Conservation (phyloP, 164 flowering plant genomes). For the Piper betle region DNA sequence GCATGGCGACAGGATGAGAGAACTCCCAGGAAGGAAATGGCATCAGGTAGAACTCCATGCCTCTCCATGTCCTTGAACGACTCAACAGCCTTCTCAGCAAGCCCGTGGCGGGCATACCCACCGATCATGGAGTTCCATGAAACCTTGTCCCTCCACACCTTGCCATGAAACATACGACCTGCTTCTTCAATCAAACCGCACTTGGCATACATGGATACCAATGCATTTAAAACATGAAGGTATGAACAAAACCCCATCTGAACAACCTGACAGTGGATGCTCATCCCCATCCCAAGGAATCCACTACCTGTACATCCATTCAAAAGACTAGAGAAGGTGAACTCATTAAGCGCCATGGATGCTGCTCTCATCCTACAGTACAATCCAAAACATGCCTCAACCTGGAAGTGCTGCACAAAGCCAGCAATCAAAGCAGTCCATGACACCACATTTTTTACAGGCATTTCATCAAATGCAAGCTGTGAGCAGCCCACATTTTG, state of each 20-base stretch:
- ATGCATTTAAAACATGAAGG: conserved; percentile 36
- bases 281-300: conserved; percentile 45
- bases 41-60: conserved; percentile 30
- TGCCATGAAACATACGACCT: conserved; percentile 19
- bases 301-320: conserved; percentile 47
- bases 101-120: conserved; percentile 51
- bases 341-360: conserved; percentile 33
- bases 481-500: conserved; percentile 24
- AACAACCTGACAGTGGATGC: conserved; percentile 40
- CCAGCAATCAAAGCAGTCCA: conserved; percentile 55
- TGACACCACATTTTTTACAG: conserved; percentile 46
- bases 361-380: conserved; percentile 34
- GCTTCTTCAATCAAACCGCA: conserved; percentile 50
- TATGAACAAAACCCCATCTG: conserved; percentile 37
- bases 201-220: conserved; percentile 57
- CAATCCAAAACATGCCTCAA: conserved; percentile 30
- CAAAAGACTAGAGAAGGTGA: conserved; percentile 36
- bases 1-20: conserved; percentile 63
- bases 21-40: conserved; percentile 46
- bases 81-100: conserved; percentile 28
- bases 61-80: conserved; percentile 36
- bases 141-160: conserved; percentile 30
- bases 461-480: conserved; percentile 44
- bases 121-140: conserved; percentile 72
- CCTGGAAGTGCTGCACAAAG: conserved; percentile 38